Conservation (phyloP, 2,329 filamentous ascomycete genomes). For the Curvularia verruculosa region DNA sequence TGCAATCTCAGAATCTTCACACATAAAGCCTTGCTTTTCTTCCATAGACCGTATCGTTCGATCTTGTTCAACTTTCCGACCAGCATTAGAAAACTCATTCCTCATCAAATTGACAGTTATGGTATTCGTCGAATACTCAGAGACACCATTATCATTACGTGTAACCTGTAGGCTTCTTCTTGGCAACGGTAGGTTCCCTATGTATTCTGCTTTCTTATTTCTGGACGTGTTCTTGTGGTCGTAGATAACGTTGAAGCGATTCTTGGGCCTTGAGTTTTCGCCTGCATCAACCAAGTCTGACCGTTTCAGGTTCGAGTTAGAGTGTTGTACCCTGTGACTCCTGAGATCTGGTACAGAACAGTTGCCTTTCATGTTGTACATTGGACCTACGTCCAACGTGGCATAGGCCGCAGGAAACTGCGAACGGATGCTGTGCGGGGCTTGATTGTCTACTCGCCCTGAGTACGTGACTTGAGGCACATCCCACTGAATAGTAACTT, state of each 20-base stretch:
- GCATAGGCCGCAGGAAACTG: background rate
- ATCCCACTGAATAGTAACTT: background rate
- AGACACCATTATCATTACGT: background rate
- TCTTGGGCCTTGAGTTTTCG: background rate
- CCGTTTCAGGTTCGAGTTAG: background rate
- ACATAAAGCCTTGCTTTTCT: background rate
- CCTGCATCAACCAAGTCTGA: background rate
- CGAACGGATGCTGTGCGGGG: constrained; percentile 3
- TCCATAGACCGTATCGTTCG: constrained; percentile 3
- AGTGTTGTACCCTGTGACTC: background rate
- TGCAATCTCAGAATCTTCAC: background rate
- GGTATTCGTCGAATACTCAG: background rate
- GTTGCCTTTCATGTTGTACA: background rate
- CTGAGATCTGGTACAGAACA: background rate
- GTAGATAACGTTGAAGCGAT: background rate
- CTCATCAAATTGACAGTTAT: background rate
- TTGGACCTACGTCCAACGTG: background rate
- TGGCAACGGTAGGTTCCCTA: background rate
- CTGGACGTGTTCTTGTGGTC: background rate
- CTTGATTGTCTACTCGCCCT: background rate
- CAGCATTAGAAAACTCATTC: background rate
- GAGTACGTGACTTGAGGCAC: background rate
- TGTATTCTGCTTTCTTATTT: constrained; percentile 8
- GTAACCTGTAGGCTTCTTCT: background rate
- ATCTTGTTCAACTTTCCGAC: constrained; percentile 4